These are phyloP conservation scores for Colletotrichum sp. DNA, from an alignment of 2,329 filamentous ascomycete genomes.

Conservation along the genomic window DNA sequence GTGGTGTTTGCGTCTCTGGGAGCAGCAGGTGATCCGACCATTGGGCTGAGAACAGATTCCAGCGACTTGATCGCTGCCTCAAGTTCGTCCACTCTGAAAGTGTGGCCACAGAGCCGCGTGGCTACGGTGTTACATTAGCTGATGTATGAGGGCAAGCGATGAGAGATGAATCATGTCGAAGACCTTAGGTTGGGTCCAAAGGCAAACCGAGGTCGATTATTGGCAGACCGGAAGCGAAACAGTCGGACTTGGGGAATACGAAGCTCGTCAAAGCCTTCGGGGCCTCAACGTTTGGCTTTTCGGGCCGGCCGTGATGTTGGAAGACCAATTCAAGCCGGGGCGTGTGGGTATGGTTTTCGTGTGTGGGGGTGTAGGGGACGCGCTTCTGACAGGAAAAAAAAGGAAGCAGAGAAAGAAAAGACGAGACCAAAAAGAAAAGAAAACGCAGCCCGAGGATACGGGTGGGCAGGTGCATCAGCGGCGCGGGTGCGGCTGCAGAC, in stretches of 20 bases:
- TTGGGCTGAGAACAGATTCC: background rate
- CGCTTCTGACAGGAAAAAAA: background rate
- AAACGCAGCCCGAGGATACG: background rate
- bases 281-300: background rate
- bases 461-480: background rate
- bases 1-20: background rate
- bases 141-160: background rate
- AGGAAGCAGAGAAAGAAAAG: background rate
- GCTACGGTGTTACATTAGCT: background rate
- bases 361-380: background rate
- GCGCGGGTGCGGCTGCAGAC: background rate
- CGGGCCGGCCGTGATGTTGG: background rate
- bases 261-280: background rate
- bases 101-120: background rate
- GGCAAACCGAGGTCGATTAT: background rate
- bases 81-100: background rate
- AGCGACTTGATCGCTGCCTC: background rate
- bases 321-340: background rate
- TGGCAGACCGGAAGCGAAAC: background rate
- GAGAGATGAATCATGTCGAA: background rate
- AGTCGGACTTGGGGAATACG: background rate
- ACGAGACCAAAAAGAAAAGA: background rate
- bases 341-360: background rate
- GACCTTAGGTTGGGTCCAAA: background rate
- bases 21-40: background rate